Conservation (phyloP, 2,329 filamentous ascomycete genomes). For the Penicillium sp. region DNA sequence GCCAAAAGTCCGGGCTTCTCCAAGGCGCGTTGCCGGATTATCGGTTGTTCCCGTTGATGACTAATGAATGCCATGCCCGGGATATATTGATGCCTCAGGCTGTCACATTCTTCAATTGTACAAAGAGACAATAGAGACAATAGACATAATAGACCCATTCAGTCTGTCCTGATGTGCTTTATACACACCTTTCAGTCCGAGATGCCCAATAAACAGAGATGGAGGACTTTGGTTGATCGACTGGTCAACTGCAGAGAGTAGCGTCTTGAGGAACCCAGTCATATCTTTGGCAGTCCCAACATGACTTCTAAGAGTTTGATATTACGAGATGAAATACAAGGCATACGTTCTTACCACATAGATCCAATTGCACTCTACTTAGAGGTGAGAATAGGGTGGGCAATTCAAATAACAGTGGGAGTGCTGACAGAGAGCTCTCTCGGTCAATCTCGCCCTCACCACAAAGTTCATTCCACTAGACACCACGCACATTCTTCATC, state of each 20-base stretch:
- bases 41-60: slow-evolving; percentile 9
- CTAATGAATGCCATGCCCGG: neutral
- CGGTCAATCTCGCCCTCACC: neutral
- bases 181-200: neutral
- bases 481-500: neutral
- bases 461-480: neutral
- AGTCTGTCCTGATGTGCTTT: neutral
- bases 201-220: neutral
- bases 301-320: neutral
- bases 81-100: neutral
- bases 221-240: neutral
- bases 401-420: neutral
- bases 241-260: neutral
- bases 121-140: neutral
- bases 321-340: neutral
- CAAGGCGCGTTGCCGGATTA: slow-evolving; percentile 28
- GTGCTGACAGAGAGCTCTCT: neutral
- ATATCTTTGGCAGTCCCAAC: neutral
- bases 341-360: neutral
- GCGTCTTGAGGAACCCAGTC: neutral
- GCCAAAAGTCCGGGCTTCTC: slow-evolving; percentile 26
- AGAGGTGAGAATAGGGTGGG: neutral
- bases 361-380: neutral
- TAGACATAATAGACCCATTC: neutral
- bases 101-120: neutral